Conservation (phyloP, 1,284 basidiomycete genomes). For the Peniophora sp. region DNA sequence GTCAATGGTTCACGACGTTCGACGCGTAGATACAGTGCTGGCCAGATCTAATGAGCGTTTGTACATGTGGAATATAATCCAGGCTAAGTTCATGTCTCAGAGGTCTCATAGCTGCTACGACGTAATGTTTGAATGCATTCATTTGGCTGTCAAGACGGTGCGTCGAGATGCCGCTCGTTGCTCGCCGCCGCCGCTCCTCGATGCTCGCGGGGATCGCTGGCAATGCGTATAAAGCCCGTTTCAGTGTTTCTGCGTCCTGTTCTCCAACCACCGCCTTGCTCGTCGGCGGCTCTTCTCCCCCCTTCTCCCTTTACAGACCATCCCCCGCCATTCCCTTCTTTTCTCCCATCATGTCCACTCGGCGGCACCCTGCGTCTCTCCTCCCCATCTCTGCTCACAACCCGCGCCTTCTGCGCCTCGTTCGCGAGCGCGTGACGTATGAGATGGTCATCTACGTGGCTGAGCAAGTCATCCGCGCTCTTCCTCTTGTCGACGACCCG, state of each 20-base stretch:
- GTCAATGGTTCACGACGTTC: no score
- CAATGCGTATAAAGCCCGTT: no score
- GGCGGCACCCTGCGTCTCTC: conserved; percentile 64
- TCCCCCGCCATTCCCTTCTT: conserved; percentile 12
- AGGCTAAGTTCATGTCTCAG: no score
- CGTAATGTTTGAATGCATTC: no score
- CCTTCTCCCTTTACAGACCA: conserved; percentile 6
- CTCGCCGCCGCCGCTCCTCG: background rate
- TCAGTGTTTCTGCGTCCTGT: background rate
- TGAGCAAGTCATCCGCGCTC: conserved; percentile 54
- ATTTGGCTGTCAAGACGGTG: background rate
- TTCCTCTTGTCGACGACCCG: conserved; percentile 44
- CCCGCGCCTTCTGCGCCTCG: conserved; percentile 69
- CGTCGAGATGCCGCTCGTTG: background rate
- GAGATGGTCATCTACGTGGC: conserved; percentile 81
- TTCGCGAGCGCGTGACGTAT: conserved; percentile 67
- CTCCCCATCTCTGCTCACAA: conserved; percentile 63
- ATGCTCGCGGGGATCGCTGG: no score
- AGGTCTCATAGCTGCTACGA: no score
- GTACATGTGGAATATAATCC: no score
- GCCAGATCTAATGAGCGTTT: no score
- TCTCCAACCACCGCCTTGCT: background rate
- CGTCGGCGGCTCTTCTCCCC: conserved; percentile 1
- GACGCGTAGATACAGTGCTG: no score
- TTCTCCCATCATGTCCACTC: conserved; percentile 17